Conservation (phyloP, 2,329 filamentous ascomycete species). For the Teratosphaeriaceae sp. region DNA sequence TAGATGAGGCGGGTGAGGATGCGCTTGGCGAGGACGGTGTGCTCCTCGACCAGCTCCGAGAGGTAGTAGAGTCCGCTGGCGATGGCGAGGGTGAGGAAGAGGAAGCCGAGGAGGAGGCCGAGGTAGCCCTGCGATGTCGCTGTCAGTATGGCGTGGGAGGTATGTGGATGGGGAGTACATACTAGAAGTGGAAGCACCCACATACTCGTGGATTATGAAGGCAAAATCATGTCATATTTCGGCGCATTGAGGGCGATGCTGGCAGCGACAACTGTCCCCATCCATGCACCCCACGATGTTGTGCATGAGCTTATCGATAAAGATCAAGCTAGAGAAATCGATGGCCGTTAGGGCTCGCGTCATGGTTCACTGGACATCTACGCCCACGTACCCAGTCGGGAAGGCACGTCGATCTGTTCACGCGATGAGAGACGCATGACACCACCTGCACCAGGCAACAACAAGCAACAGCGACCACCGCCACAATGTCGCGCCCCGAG, state of each 20-base stretch:
- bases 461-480: slow-evolving; percentile 7
- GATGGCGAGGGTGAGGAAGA: slow-evolving; percentile 90
- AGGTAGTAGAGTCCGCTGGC: slow-evolving; percentile 98
- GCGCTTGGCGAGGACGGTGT: slow-evolving; percentile 85
- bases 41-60: slow-evolving; percentile 95
- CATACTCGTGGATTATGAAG: slow-evolving; percentile 47
- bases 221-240: no score
- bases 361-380: no score
- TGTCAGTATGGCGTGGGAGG: slow-evolving; percentile 4
- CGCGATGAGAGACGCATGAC: no score
- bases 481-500: slow-evolving; percentile 90
- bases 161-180: no score
- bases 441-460: neutral
- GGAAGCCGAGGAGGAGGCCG: slow-evolving; percentile 81
- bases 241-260: no score
- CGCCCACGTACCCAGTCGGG: no score
- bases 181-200: slow-evolving; percentile 84
- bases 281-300: no score
- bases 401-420: no score
- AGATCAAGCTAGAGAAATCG: neutral
- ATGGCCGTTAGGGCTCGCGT: no score
- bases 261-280: no score
- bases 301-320: no score
- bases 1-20: slow-evolving; percentile 84
- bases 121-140: slow-evolving; percentile 57